Base-by-base conservation (phyloP, 2,329 filamentous ascomycete species). In the Aspergillus pseudoviridinutans region DNA sequence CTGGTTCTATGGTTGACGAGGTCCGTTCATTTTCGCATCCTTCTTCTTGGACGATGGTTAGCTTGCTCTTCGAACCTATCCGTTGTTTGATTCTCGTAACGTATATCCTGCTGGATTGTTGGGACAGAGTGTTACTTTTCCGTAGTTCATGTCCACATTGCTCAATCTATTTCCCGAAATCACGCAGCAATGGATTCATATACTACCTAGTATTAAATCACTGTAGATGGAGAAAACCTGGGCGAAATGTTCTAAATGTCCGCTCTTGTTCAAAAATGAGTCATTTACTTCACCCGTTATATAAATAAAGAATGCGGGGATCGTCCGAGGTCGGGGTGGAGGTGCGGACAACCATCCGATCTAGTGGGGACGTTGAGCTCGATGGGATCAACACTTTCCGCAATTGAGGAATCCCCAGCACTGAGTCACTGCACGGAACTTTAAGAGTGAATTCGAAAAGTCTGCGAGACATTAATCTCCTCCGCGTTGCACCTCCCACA, bases 1-100 rank as follows among this genome's bases (percentile, higher is more conserved):
- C 58, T 78, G 74, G 74, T 75, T 78, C 25, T 78, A 74, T 58
- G 74, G 68, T 20, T 72, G 56, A 71, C 8, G 7, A 47, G 12
- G 17, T 47, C 14, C 2, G 22, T 24, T 47, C 32, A n/a, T 17
- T 38, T 7, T 17, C 1, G 32, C 2, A 38, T 17, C 5, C 32
- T 35, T 35, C 14, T 17, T 7, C 32, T 38, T 17, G 14, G 32
- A 38, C 2, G 14, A 38, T 38, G 14, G 5, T 17, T 38, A 38
- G 14, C 32, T 38, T 38, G 5, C 5, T 6, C 2, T 38, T 38
- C 14, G 1, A n/a, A 35, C 17, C 14, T 38, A 38, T 17, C 32
- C 32, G 17, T 7, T 6, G 3, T 17, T 17, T 38, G 32, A 38
- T 38, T 38, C 32, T 38, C 5, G 17, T n/a, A 38, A 17, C 14